Percentiles rank a stretch among this genome's conserved stretches.
These are phyloP conservation scores for Chloris gayana DNA, from an alignment of 176 grass and related monocot species.

Conservation along the genomic window DNA sequence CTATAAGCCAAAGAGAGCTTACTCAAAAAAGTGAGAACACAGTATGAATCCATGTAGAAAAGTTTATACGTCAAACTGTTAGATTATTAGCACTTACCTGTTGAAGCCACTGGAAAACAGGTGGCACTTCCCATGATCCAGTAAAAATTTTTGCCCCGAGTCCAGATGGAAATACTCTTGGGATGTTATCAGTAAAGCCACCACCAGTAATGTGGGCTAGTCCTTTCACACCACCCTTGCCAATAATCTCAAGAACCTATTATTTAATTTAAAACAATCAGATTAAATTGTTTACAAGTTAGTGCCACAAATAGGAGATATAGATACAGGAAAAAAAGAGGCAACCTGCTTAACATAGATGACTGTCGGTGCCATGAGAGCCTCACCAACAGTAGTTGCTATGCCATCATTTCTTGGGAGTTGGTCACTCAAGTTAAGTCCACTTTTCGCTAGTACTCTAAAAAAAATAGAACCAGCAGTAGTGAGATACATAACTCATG, in stretches of 20 bases:
- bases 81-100: constrained; percentile 45
- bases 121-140: constrained; percentile 67
- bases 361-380: constrained; percentile 92
- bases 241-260: constrained; percentile 82
- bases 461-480: background rate
- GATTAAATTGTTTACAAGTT: background rate
- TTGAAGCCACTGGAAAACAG: constrained; percentile 79
- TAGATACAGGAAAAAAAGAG: constrained; percentile 15
- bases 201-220: constrained; percentile 93
- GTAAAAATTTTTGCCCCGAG: constrained; percentile 69
- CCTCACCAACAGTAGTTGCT: constrained; percentile 76
- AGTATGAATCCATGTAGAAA: background rate
- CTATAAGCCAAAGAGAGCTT: background rate
- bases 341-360: constrained; percentile 96
- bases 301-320: background rate
- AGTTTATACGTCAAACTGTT: background rate
- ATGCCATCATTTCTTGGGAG: constrained; percentile 66
- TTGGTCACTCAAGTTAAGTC: constrained; percentile 66
- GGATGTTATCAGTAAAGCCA: constrained; percentile 93
- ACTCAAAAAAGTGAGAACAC: background rate
- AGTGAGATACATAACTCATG: background rate
- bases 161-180: constrained; percentile 72
- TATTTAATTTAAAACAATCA: constrained; percentile 19
- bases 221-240: constrained; percentile 83
- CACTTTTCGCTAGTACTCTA: constrained; percentile 80